Evolutionary conservation across 73 alveolate genomes (phyloP).

Genomic region (Urostyla sp.): DNA sequence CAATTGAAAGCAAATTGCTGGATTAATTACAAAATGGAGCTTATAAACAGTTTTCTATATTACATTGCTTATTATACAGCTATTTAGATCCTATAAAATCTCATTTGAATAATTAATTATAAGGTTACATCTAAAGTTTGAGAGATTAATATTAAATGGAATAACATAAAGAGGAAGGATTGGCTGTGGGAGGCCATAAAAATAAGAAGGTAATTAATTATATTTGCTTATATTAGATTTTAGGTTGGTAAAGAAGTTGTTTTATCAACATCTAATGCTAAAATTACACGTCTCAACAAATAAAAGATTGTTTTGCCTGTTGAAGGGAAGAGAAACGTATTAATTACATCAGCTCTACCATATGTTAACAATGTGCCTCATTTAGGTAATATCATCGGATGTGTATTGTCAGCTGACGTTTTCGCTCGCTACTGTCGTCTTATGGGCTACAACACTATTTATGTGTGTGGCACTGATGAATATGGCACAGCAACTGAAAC

Average conservation of each 20-base stretch:
- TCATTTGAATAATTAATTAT: too few relatives aligned
- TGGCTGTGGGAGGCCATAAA: too few relatives aligned
- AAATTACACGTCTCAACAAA: conserved; percentile 78
- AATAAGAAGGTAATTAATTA: too few relatives aligned
- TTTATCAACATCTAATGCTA: conserved; percentile 73
- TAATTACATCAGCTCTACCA: conserved; percentile 98
- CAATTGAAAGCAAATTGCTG: background rate
- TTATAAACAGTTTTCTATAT: too few relatives aligned
- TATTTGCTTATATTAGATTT: background rate
- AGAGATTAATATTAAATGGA: too few relatives aligned
- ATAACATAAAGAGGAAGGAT: too few relatives aligned
- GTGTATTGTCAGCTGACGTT: conserved; percentile 98
- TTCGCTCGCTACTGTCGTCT: conserved; percentile 96
- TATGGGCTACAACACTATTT: conserved; percentile 95
- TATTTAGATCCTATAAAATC: too few relatives aligned
- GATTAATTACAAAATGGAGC: background rate
- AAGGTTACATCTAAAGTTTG: too few relatives aligned
- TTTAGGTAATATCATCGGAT: conserved; percentile 98
- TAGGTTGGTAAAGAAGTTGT: conserved; percentile 23
- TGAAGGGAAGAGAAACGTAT: conserved; percentile 83
- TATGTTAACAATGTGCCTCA: conserved; percentile 99
- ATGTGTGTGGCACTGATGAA: conserved; percentile 99
- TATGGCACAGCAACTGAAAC: conserved; percentile 99
- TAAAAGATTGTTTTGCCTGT: conserved; percentile 74
- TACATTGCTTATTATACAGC: too few relatives aligned